phyloP scores from a whole-genome alignment of 1,139 yeast genomes.

The Schwanniomyces etchellsii region DNA sequence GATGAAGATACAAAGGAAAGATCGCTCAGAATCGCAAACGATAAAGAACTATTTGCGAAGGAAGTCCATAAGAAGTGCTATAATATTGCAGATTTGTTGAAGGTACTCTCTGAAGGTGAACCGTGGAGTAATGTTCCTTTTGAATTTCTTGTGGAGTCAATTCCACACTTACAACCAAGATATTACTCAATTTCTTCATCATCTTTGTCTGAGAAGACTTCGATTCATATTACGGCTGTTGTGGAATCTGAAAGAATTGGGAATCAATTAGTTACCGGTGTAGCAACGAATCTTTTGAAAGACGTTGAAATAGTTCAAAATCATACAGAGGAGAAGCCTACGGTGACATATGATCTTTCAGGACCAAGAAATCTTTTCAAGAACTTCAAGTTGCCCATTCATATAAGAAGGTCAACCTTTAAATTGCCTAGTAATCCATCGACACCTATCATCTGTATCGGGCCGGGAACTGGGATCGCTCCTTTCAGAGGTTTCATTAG shows the following conservation, averaged over 20 bases:
- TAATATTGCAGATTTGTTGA: conserved; percentile 75
- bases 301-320: conserved; percentile 65
- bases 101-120: conserved; percentile 52
- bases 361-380: conserved; percentile 75
- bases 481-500: conserved; percentile 93
- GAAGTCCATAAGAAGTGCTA: conserved; percentile 55
- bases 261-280: conserved; percentile 60
- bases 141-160: conserved; percentile 73
- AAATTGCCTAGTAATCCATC: conserved; percentile 85
- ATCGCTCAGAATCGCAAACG: conserved; percentile 53
- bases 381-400: conserved; percentile 70
- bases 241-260: conserved; percentile 69
- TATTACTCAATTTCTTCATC: conserved; percentile 96
- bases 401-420: conserved; percentile 91
- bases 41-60: conserved; percentile 62
- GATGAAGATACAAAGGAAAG: conserved; percentile 48
- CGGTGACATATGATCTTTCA: conserved; percentile 59
- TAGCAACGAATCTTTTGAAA: conserved; percentile 82
- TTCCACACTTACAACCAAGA: conserved; percentile 86
- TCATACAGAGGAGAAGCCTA: conserved; percentile 35
- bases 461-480: conserved; percentile 99
- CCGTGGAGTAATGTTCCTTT: conserved; percentile 79
- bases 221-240: conserved; percentile 82
- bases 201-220: conserved; percentile 67
- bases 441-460: conserved; percentile 85